Base-by-base conservation (phyloP, 306 rosid species). In the Castanea crenata region DNA sequence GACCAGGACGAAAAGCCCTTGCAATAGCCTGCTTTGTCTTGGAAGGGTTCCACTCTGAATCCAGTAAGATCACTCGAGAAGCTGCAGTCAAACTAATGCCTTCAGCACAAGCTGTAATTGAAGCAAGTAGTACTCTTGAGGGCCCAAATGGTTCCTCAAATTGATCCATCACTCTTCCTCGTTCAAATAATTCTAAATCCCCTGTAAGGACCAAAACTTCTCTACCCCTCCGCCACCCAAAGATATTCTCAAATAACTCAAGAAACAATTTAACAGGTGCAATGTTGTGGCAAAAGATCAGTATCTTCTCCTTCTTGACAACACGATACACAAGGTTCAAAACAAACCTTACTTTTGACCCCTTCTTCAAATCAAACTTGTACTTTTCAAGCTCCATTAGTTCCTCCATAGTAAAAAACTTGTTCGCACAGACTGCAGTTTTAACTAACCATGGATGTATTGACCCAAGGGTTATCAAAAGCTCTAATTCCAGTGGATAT, bases 21-120 rank as follows among this genome's bases (percentile, higher is more conserved):
- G 99, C 99, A 9, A 94, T 94, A 6, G 99, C 99, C 79, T 94
- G 99, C 91, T 89, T 94, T 1, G 99, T 94, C 84, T 91, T 94
- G 0, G 99, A 94, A 20, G 99, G 97, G 52, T 94, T 94, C 99
- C 99, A 94, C 69, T 94, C 99, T 0, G 99, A 94, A 61, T 94
- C 99, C 89, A 94, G 55, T 84, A 94, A 61, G 57, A 94, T 90
- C 71, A 94, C 97, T 34, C 99, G 87, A 46, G 99, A 94, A 67
- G 99, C 99, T 0, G 99, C 97, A 4, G 99, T 94, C 84, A 94
- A 84, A 82, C 99, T 92, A 74, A 94, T 92, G 67, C 99, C 99
- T 86, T 94, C 99, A 25, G 95, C 97, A 67, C 99, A 94, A 64
- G 99, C 97, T 63, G 99, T 90, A 27, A 94, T 94, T 27, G 99